Base-by-base conservation (phyloP, 78 protist species). In the Dictyostelium brefeldianum region DNA sequence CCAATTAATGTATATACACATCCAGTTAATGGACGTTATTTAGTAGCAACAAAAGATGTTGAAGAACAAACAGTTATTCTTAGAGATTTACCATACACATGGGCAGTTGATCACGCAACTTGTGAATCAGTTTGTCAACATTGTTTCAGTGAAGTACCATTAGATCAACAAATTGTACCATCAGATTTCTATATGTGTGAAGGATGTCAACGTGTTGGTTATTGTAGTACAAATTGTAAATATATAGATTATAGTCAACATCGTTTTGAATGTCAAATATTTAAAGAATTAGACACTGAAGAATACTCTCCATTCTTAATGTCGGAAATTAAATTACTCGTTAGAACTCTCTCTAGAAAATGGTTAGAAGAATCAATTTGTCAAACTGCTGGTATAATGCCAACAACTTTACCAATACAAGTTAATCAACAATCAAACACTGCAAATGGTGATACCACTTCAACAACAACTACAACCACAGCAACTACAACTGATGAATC, bases 91-190 rank as follows among this genome's bases (percentile, higher is more conserved):
- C 93, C 93, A 5, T 87, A 87, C 22, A 78, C 80, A n/a, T 87
- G 93, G 93, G 93, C 84, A 1, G 93, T 87, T 1, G 93, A 87
- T 70, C 80, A 56, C 25, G 53, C 81, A 9, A 25, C 84, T 4
- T 75, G 59, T 36, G 29, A 87, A 27, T 64, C 79, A 62, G 93
- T 87, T 6, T 87, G 93, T 62, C 93, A 87, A 50, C 93, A 87
- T 20, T 87, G 93, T 50, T 87, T 87, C 53, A 29, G 77, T 11
- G 93, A 87, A 51, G 93, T 87, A 9, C 84, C 93, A 47, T n/a
- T 77, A 31, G 65, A 74, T 29, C 29, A 25, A 56, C 48, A 27
- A 25, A 20, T n/a, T 8, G 5, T 56, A 3, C 78, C 83, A 11
- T 12, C 83, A 17, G 83, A 51, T 36, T 87, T 87, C 51, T 50